Evolutionary conservation across 805 yeast species (phyloP).

Genomic region (Komagataella mondaviorum): DNA sequence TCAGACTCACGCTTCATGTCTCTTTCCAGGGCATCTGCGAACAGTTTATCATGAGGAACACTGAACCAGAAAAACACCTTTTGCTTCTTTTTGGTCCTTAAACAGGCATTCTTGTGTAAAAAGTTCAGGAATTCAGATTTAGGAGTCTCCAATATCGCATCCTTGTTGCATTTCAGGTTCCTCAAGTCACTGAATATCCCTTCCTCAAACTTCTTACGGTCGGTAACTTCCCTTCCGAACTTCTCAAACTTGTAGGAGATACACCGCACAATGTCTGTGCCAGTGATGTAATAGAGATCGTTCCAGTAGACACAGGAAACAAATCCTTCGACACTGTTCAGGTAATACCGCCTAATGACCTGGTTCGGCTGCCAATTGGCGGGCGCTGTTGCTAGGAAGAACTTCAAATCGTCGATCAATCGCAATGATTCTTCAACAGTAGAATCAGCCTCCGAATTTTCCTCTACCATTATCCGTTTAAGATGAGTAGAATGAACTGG

Average conservation of each 20-base stretch:
- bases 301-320: slow-evolving; percentile 92
- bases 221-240: slow-evolving; percentile 75
- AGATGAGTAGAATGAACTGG: not conserved
- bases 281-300: slow-evolving; percentile 78
- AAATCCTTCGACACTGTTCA: slow-evolving; percentile 83
- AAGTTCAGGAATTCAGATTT: slow-evolving; percentile 76
- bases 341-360: slow-evolving; percentile 70
- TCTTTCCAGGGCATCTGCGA: slow-evolving; percentile 87
- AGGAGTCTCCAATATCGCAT: slow-evolving; percentile 81
- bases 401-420: slow-evolving; percentile 65
- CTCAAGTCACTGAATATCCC: slow-evolving; percentile 89
- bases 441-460: not conserved
- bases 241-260: slow-evolving; percentile 79
- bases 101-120: slow-evolving; percentile 72
- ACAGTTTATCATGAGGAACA: slow-evolving; percentile 85
- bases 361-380: slow-evolving; percentile 88
- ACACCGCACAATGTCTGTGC: slow-evolving; percentile 92
- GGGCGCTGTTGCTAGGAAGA: slow-evolving; percentile 87
- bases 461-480: not conserved
- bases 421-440: slow-evolving; percentile 38
- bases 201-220: slow-evolving; percentile 91
- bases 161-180: slow-evolving; percentile 71
- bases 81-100: slow-evolving; percentile 92
- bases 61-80: slow-evolving; percentile 95
- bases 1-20: slow-evolving; percentile 69